Percentiles rank a stretch among this genome's conserved stretches.
Evolutionary conservation across 768 basidiomycete genomes (phyloP).

Genomic region (Mrakia gelida): DNA sequence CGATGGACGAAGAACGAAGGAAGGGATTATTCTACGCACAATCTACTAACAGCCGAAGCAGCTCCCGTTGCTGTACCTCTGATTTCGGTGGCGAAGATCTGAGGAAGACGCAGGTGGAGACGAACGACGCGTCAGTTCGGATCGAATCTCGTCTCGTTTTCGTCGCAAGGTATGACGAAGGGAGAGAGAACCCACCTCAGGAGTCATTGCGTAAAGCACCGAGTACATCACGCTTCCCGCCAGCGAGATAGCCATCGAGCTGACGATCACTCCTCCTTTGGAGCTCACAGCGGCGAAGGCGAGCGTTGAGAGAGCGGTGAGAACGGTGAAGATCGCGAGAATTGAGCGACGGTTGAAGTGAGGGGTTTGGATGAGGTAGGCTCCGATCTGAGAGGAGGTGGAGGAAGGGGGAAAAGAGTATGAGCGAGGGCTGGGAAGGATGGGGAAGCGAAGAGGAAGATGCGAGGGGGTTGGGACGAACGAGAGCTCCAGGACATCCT

Average conservation of each 20-base stretch:
- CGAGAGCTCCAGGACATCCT: conserved; percentile 77
- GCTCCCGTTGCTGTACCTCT: conserved; percentile 85
- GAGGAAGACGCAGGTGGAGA: too few relatives aligned
- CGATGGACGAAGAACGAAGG: background rate
- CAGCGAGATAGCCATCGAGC: conserved; percentile 71
- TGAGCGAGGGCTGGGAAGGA: background rate
- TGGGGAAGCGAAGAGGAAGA: background rate
- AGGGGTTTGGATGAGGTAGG: conserved; percentile 65
- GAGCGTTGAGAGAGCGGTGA: conserved; percentile 68
- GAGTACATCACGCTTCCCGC: conserved; percentile 59
- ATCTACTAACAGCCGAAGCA: conserved; percentile 76
- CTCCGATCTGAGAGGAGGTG: conserved; percentile 60
- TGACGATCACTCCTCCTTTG: conserved; percentile 59
- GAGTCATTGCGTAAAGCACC: conserved; percentile 11
- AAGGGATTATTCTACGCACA: conserved; percentile 53
- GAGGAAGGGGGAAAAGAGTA: background rate
- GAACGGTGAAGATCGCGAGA: conserved; percentile 50
- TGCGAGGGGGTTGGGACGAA: conserved; percentile 45
- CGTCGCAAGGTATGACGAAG: too few relatives aligned
- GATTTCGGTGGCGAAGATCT: conserved; percentile 66
- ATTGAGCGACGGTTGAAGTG: conserved; percentile 61
- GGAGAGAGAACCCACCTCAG: background rate
- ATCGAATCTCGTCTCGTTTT: conserved; percentile 64
- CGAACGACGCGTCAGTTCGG: conserved; percentile 57
- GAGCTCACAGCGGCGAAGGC: conserved; percentile 61